Evolutionary conservation across 2,329 filamentous ascomycete genomes (phyloP), one percentile per base, ranked within the genome.

Genomic region (Talaromyces rugulosus): DNA sequence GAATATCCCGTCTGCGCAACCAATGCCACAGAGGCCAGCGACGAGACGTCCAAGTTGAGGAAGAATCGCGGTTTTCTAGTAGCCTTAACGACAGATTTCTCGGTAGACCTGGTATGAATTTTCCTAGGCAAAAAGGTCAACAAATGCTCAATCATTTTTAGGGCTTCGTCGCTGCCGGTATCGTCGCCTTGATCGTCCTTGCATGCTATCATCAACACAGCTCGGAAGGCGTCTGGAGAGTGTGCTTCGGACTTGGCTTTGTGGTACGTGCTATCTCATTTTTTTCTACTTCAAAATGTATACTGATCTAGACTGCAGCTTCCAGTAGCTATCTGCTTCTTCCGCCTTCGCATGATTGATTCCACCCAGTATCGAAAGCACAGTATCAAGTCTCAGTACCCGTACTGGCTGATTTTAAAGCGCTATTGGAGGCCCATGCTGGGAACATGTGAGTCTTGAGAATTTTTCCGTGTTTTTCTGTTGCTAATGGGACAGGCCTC

Each of bases 1-100:
- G 83, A 85, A 65, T 85, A 85, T 66, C 83, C 83, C 2, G 82
- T 83, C 3, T 81, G 78, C 2, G 81, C 81, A 50, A 81, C 83
- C 1, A 67, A 66, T 57, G 69, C 68, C 0, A 76, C 79, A 12
- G 84, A 87, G 68, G 81, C 83, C 0, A 80, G 83, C 1, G 82
- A 86, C 63, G 83, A 85, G 66, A 76, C 72, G 55, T 70, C 66
- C 7, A 66, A 70, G 14, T 75, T 78, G 57, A 77, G 81, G 42
- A 81, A 80, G 62, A 75, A 75, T 40, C 75, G 82, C 42, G 83
- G 84, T 3, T 83, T 85, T 70, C 80, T 85, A 68, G 84, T 86
- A 61, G 82, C 82, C n/a, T 78, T 85, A 75, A 75, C 84, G 12
- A 77, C 79, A 1, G 80, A 85, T 65, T 70, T 85, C 5, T 81